Evolutionary conservation across 306 rosid species (phyloP), one percentile per base, ranked within the genome.

Genomic region (Cucurbita pepo): DNA sequence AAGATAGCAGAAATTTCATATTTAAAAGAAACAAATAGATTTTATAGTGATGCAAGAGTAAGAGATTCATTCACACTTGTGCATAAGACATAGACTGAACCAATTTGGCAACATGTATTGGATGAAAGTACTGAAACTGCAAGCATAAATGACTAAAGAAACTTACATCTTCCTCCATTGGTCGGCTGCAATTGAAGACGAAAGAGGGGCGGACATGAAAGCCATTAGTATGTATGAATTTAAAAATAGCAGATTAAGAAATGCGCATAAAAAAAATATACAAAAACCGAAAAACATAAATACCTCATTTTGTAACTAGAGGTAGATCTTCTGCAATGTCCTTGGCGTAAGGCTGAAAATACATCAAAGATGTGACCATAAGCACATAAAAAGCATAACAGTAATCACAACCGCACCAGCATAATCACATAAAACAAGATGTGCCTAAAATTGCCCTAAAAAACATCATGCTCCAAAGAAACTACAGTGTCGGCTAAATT

Each of bases 101-200:
- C 2, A 21, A 65, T 41, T 18, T 14, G 41, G 47, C 6, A 12
- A 54, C 30, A 40, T 19, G 16, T 36, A 65, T 21, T 56, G 40
- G 61, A 71, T 34, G 6, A 19, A 16, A 53, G 77, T 34, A 12
- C 30, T 30, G 40, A 48, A 45, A 34, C 53, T 25, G 30, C 25
- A 54, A 34, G 67, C 25, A 25, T 8, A 72, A 53, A 78, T 22
- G 62, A 19, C 47, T 41, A 73, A 57, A 19, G 56, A 30, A 76
- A 81, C 98, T 87, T 83, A 87, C 98, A 41, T 93, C 97, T 88
- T 88, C 97, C 76, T 93, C 96, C 94, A 86, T 80, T 71, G 96
- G 90, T 12, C 86, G 84, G 76, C 91, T 71, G 82, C 58, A 57
- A 65, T 69, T n/a, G 8, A 30, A 8, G 74, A 50, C 30, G 51